A percentile compares a stretch with the other conserved stretches of the same genome.
phyloP scores from a whole-genome alignment of 352 stramenopile genomes.

The Pythium aquatile region DNA sequence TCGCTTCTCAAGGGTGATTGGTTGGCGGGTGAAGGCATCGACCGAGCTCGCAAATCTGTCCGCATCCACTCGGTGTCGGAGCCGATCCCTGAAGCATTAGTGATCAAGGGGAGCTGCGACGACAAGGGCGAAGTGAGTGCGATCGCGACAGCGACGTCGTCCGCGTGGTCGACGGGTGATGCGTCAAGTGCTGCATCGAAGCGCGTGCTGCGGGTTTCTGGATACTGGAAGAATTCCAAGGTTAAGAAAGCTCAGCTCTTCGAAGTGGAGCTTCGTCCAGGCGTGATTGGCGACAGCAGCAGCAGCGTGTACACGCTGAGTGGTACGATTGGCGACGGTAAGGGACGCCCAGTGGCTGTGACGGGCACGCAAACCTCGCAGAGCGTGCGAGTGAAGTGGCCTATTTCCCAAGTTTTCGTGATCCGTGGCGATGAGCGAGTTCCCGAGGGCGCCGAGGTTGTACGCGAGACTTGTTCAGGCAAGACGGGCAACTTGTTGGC shows the following conservation, averaged over 20 bases:
- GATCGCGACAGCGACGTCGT: slow-evolving; percentile 43
- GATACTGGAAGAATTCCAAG: slow-evolving; percentile 75
- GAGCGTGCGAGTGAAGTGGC: slow-evolving; percentile 68
- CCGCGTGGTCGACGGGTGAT: slow-evolving; percentile 38
- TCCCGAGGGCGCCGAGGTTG: slow-evolving; percentile 62
- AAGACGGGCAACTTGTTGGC: slow-evolving; percentile 69
- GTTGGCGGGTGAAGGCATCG: slow-evolving; percentile 73
- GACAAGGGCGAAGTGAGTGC: slow-evolving; percentile 72
- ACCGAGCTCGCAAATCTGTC: slow-evolving; percentile 60
- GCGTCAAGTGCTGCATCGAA: slow-evolving; percentile 7
- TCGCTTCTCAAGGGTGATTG: slow-evolving; percentile 58
- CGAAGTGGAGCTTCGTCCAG: slow-evolving; percentile 64
- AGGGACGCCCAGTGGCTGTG: slow-evolving; percentile 49
- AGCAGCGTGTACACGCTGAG: slow-evolving; percentile 44
- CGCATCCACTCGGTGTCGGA: slow-evolving; percentile 65
- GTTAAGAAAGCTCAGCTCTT: slow-evolving; percentile 73
- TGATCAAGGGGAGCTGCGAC: slow-evolving; percentile 65
- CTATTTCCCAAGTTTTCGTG: slow-evolving; percentile 71
- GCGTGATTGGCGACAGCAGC: background rate
- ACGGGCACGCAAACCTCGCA: slow-evolving; percentile 60
- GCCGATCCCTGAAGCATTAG: slow-evolving; percentile 42
- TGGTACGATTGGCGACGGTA: slow-evolving; percentile 72
- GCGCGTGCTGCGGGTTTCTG: slow-evolving; percentile 52
- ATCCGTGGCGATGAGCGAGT: slow-evolving; percentile 73
- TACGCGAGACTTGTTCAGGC: slow-evolving; percentile 70